Evolutionary conservation across 345 rosid genomes (phyloP).

Genomic region (Carallia pectinifolia): DNA sequence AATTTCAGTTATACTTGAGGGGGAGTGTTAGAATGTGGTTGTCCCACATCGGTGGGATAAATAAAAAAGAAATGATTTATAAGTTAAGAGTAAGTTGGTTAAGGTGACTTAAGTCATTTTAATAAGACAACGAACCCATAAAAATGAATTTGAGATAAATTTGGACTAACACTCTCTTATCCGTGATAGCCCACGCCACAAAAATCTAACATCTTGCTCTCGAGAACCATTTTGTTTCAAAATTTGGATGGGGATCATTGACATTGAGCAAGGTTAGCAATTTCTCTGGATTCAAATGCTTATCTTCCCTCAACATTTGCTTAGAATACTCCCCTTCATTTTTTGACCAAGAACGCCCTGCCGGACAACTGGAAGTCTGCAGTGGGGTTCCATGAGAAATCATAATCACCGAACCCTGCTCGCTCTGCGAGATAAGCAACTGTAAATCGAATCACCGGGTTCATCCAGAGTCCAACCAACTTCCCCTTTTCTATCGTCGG

Average conservation of each 20-base stretch:
- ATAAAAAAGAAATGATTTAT: too few relatives aligned
- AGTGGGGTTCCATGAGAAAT: slow-evolving; percentile 21
- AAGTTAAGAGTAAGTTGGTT: too few relatives aligned
- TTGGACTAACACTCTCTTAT: too few relatives aligned
- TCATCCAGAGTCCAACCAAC: slow-evolving; percentile 38
- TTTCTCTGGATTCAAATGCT: background rate
- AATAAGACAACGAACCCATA: too few relatives aligned
- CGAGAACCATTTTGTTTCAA: slow-evolving; percentile 36
- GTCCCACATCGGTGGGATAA: too few relatives aligned
- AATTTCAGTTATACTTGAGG: too few relatives aligned
- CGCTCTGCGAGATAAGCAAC: slow-evolving; percentile 33
- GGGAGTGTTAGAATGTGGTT: too few relatives aligned
- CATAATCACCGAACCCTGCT: slow-evolving; percentile 24
- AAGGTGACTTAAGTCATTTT: too few relatives aligned
- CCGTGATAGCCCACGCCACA: too few relatives aligned
- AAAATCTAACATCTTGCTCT: slow-evolving; percentile 7
- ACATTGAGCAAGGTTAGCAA: slow-evolving; percentile 47
- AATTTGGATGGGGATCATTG: slow-evolving; percentile 41
- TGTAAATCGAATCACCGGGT: slow-evolving; percentile 39
- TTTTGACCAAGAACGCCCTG: slow-evolving; percentile 46
- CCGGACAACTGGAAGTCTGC: background rate
- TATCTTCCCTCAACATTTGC: background rate
- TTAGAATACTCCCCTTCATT: slow-evolving; percentile 9
- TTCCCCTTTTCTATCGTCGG: slow-evolving; percentile 35
- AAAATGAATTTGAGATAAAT: too few relatives aligned